Percentiles rank a stretch among this genome's conserved stretches.
phyloP scores from a whole-genome alignment of 768 basidiomycete genomes.

The Xanthoconium purpureum region DNA sequence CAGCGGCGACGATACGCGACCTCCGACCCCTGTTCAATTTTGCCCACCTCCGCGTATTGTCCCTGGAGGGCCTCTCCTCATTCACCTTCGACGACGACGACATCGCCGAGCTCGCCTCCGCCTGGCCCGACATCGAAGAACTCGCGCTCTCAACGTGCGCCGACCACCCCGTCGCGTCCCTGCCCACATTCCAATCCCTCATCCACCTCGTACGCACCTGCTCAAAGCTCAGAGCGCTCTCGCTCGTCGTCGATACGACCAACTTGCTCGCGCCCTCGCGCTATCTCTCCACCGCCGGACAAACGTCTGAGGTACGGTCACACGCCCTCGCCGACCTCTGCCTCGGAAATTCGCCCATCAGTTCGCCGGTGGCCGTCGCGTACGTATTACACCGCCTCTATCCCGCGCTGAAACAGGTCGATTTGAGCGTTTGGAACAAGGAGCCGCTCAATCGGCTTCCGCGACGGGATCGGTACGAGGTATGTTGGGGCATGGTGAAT shows the following conservation, averaged over 20 bases:
- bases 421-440: slow-evolving; percentile 18
- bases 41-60: slow-evolving; percentile 8
- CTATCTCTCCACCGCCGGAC: background rate
- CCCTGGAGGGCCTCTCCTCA: slow-evolving; percentile 16
- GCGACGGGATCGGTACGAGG: slow-evolving; percentile 10
- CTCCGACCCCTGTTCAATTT: slow-evolving; percentile 16
- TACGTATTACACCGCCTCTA: slow-evolving; percentile 11
- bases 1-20: slow-evolving; percentile 6
- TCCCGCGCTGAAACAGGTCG: slow-evolving; percentile 19
- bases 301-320: background rate
- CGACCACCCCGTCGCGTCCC: slow-evolving; percentile 7
- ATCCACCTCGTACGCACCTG: slow-evolving; percentile 10
- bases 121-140: slow-evolving; percentile 22
- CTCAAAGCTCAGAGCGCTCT: slow-evolving; percentile 11
- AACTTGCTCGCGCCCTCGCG: background rate
- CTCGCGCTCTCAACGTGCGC: slow-evolving; percentile 20
- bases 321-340: slow-evolving; percentile 9
- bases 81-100: slow-evolving; percentile 16
- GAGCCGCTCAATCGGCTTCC: slow-evolving; percentile 11
- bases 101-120: slow-evolving; percentile 12
- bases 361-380: slow-evolving; percentile 8
- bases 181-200: slow-evolving; percentile 23
- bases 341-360: slow-evolving; percentile 23
- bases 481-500: slow-evolving; percentile 20
- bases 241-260: slow-evolving; percentile 26